These are phyloP conservation scores for Dalbergia cultrata DNA, from an alignment of 306 rosid genomes.

Conservation along the genomic window DNA sequence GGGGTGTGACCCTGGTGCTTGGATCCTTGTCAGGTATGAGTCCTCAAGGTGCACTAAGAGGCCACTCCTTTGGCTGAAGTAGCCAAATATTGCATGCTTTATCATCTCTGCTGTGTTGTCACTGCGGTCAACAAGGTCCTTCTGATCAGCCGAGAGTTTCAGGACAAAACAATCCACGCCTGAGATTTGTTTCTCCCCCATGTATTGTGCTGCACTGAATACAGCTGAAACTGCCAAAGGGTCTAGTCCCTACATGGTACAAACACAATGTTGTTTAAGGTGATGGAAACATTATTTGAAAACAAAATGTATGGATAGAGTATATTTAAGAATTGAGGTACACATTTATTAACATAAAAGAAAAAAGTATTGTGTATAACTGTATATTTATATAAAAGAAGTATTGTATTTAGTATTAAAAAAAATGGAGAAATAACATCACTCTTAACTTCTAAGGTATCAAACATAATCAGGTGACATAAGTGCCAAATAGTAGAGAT, in stretches of 20 bases:
- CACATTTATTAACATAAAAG: not conserved
- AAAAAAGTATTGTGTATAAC: too few relatives aligned
- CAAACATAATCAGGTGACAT: conserved; percentile 21
- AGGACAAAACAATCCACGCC: conserved; percentile 80
- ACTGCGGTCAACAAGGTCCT: conserved; percentile 75
- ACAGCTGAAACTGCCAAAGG: conserved; percentile 82
- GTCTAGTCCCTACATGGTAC: conserved; percentile 75
- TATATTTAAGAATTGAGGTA: not conserved
- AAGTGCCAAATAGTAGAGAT: not conserved
- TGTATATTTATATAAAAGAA: too few relatives aligned
- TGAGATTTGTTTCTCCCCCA: conserved; percentile 83
- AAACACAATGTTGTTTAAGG: not conserved
- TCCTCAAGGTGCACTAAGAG: conserved; percentile 78
- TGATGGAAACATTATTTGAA: not conserved
- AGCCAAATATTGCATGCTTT: conserved; percentile 82
- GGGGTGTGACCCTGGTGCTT: conserved; percentile 83
- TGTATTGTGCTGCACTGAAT: conserved; percentile 79
- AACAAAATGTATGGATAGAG: too few relatives aligned
- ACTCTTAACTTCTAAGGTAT: too few relatives aligned
- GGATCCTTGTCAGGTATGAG: conserved; percentile 88
- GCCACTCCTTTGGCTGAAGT: conserved; percentile 92
- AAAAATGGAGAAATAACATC: too few relatives aligned
- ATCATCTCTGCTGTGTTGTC: conserved; percentile 96
- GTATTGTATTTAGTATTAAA: too few relatives aligned
- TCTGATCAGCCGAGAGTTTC: conserved; percentile 79